Evolutionary conservation across 768 basidiomycete genomes (phyloP), one percentile per base, ranked within the genome.

Genomic region (Boletus huronensis): DNA sequence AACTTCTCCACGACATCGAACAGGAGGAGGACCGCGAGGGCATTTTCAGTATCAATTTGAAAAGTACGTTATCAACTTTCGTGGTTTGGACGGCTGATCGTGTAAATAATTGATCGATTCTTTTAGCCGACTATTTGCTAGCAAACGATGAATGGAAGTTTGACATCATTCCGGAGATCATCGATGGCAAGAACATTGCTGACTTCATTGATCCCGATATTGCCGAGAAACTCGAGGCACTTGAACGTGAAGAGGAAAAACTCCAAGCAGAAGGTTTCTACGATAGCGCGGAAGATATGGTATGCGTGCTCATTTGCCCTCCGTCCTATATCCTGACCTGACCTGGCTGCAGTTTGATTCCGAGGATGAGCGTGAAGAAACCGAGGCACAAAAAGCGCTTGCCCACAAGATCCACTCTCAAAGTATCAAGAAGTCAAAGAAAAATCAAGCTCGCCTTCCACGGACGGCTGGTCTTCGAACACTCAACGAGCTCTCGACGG

Each of bases 121-220:
- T 42, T 60, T 45, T 74, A 98, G 95, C 93, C 80, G 82, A 92
- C 71, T 98, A 97, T 74, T 53, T 97, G 26, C 84, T 99, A 54
- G 79, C 84, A 23, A 85, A 97, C 67, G 84, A 89, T 35, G 87
- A 90, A 41, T 99, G 97, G 97, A 99, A 97, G 77, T 78, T 84
- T 75, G 97, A 99, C 66, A 79, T 83, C 60, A 88, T 98, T n/a
- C 97, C 97, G n/a, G 97, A 99, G 71, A 91, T 99, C 66, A 85
- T 93, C 87, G 85, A 98, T 61, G 97, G 97, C 75, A 98, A 98
- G 82, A 99, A 99, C 75, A 75, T 98, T 49, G 96, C 95, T 23
- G 97, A 99, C 77, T 99, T 99, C 58, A 90, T 98, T 71, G 96
- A 98, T 72, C 89, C 93, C 21, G 97, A 99, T 66, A 98, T 99